Conservation (phyloP, 2,329 filamentous ascomycete species). For the Colletotrichum somersetense region DNA sequence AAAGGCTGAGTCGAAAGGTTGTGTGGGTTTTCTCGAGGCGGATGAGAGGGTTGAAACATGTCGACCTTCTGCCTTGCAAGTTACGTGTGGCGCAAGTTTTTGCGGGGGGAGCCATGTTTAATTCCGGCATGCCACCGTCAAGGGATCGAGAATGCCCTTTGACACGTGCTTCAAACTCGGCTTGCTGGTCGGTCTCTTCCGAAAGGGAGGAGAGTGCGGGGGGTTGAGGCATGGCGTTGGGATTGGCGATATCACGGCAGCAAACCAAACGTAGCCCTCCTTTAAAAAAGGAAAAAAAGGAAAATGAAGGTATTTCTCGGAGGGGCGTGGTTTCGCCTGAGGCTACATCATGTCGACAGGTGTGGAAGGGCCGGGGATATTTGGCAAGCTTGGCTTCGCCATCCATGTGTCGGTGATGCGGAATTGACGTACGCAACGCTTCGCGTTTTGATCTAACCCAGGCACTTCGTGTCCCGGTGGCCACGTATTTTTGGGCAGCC, state of each 20-base stretch:
- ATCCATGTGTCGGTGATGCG: conserved; percentile 8
- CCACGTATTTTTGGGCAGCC: background rate
- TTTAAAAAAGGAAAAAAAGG: background rate
- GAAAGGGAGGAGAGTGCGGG: background rate
- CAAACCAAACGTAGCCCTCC: background rate
- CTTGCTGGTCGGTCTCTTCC: background rate
- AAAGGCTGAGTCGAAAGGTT: conserved; percentile 5
- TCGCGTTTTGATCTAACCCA: background rate
- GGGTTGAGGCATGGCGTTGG: conserved; percentile 7
- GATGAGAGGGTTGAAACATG: conserved; percentile 9
- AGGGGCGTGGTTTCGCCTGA: background rate
- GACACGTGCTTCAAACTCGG: conserved; percentile 29
- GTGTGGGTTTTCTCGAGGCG: background rate
- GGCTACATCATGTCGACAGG: background rate
- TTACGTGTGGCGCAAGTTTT: conserved; percentile 21
- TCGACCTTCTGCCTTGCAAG: background rate
- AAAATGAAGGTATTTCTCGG: background rate
- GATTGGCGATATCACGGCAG: conserved; percentile 20
- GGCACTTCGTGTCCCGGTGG: background rate
- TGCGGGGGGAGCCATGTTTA: conserved; percentile 12
- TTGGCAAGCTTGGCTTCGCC: background rate
- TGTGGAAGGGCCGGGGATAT: background rate
- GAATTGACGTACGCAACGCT: conserved; percentile 1
- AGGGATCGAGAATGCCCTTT: background rate
- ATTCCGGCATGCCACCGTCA: conserved; percentile 25